Evolutionary conservation across 148 eudicot genomes (phyloP).

Genomic region (Nepenthes gracilis): DNA sequence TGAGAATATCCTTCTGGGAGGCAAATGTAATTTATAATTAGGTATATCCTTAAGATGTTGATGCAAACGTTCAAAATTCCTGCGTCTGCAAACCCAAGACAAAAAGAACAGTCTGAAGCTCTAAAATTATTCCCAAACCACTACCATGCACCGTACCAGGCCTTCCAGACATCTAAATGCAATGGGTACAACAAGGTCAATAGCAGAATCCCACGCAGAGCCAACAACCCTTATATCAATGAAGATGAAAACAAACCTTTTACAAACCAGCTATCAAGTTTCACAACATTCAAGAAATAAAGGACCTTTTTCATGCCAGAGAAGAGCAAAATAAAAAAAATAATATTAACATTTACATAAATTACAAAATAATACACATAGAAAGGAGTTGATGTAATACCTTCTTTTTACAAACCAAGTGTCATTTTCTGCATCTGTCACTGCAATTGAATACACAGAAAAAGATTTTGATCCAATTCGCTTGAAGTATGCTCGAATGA

Average conservation of each 20-base stretch:
- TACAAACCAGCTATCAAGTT: background rate
- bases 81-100: slow-evolving; percentile 41
- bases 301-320: background rate
- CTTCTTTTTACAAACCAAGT: slow-evolving; percentile 98
- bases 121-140: too few species aligned
- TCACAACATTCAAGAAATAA: background rate
- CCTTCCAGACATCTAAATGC: too few species aligned
- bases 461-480: slow-evolving; percentile 83
- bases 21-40: slow-evolving; percentile 85
- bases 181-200: too few species aligned
- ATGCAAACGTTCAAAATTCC: slow-evolving; percentile 92
- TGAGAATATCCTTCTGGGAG: slow-evolving; percentile 98
- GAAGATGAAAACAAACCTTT: too few species aligned
- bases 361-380: background rate
- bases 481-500: slow-evolving; percentile 88
- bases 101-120: background rate
- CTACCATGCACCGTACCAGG: too few species aligned
- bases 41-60: slow-evolving; percentile 94
- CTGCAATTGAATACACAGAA: slow-evolving; percentile 94
- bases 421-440: slow-evolving; percentile 62
- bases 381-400: slow-evolving; percentile 15
- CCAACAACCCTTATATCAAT: too few species aligned
- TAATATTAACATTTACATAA: too few species aligned
- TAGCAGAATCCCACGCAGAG: too few species aligned
- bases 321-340: too few species aligned